Base-by-base conservation (phyloP, 2,329 filamentous ascomycete species). In the Ophiostoma australiae region DNA sequence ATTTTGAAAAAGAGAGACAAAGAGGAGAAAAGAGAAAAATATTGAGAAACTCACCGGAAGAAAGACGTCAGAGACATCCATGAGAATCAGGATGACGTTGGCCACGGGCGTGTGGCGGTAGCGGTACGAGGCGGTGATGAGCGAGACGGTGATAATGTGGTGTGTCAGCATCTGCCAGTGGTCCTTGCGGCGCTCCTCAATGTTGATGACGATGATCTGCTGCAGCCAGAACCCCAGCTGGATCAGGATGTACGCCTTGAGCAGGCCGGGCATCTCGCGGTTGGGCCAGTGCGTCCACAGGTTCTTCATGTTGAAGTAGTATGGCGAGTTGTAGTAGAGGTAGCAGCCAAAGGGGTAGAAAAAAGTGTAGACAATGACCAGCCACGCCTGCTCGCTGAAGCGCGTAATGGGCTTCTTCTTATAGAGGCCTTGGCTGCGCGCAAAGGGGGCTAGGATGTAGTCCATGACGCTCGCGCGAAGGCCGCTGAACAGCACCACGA, bases 81-180 rank as follows among this genome's bases (percentile, higher is more conserved):
- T 97, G 74, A 97, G 85, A 70, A 93, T 90, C 69, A 99, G 83
- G 73, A 98, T 93, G 67, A 97, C 86, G 77, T 94, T 95, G 70
- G 93, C 94, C 37, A 97, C 92, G 67, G 91, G 90, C 71, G 91
- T 96, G 78, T 93, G 89, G 77, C 94, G 90, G 79, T 96, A 97
- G 75, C 89, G 87, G 79, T 98, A 98, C 74, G 91, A 94, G 41
- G 89, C 86, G 71, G 89, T 89, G 74, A 99, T 89, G 65, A 99
- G 87, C 5, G 84, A 83, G 77, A 90, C 92, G 27, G 95, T 99
- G 78, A 98, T 89, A 78, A 97, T 87, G 81, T 99, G 95, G 80
- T 98, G 95, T 23, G 89, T 90, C 75, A 98, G 89, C 95, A 98
- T 98, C 80, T 98, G 94, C 83, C 89, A 91, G 80, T 97, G 91